Percentiles rank a stretch among this genome's conserved stretches.
These are phyloP conservation scores for Beauveria varroae DNA, from an alignment of 2,329 filamentous ascomycete genomes.

Conservation along the genomic window DNA sequence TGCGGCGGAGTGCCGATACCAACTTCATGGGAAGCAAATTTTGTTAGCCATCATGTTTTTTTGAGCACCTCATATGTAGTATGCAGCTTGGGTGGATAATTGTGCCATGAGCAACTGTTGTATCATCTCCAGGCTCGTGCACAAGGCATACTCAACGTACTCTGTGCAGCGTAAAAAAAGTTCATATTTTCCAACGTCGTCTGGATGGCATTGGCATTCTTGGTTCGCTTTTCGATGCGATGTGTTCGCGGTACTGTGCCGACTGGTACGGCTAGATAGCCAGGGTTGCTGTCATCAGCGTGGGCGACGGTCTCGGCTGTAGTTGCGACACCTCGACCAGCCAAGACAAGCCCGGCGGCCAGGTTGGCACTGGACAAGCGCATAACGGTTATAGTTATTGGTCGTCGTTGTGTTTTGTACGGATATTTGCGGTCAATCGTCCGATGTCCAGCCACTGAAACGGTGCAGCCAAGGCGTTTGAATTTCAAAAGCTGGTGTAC, in stretches of 20 bases:
- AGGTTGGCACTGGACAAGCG: background rate
- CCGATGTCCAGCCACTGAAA: background rate
- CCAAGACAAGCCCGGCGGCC: constrained; percentile 5
- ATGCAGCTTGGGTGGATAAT: background rate
- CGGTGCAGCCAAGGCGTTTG: background rate
- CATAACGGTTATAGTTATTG: background rate
- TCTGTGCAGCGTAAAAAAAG: constrained; percentile 31
- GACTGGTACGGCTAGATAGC: constrained; percentile 30
- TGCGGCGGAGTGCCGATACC: constrained; percentile 36
- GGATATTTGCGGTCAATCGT: background rate
- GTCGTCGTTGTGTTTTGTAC: background rate
- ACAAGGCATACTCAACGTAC: constrained; percentile 19
- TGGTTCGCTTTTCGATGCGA: background rate
- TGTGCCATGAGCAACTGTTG: background rate
- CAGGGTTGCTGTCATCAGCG: constrained; percentile 25
- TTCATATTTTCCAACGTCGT: constrained; percentile 27
- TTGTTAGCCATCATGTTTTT: background rate
- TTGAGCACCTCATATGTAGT: background rate
- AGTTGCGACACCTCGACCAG: constrained; percentile 2
- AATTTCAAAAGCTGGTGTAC: background rate
- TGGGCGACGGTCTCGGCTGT: constrained; percentile 19
- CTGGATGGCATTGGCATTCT: constrained; percentile 22
- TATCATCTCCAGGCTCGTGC: background rate
- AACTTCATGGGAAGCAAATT: constrained; percentile 23
- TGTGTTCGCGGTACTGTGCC: constrained; percentile 22